A percentile compares a stretch with the other conserved stretches of the same genome.
Evolutionary conservation across 2,329 filamentous ascomycete genomes (phyloP).

Genomic region (Pseudogymnoascus sp.): DNA sequence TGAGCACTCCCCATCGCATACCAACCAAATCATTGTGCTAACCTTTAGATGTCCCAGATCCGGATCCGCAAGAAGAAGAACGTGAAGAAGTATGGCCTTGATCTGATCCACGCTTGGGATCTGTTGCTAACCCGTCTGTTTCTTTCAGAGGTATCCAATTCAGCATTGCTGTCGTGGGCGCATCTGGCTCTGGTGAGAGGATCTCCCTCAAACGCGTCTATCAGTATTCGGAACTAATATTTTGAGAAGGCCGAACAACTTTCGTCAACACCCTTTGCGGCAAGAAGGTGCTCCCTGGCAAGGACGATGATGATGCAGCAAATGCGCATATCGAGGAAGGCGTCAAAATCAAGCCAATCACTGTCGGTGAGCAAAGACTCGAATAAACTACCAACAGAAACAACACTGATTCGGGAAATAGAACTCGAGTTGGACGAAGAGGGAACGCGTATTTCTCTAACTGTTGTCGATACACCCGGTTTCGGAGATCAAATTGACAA

Average conservation of each 20-base stretch:
- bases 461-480: slow-evolving; percentile 95
- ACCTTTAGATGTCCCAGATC: slow-evolving; percentile 46
- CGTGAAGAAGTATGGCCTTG: slow-evolving; percentile 50
- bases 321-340: slow-evolving; percentile 91
- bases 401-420: slow-evolving; percentile 34
- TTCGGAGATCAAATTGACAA: slow-evolving; percentile 99
- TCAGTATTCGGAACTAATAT: slow-evolving; percentile 12
- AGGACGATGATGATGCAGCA: slow-evolving; percentile 84
- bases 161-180: slow-evolving; percentile 99
- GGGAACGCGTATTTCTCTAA: slow-evolving; percentile 94
- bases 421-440: slow-evolving; percentile 96
- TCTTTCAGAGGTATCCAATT: slow-evolving; percentile 74
- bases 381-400: slow-evolving; percentile 9
- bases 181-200: slow-evolving; percentile 85
- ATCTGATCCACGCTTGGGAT: neutral
- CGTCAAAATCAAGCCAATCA: slow-evolving; percentile 97
- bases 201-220: slow-evolving; percentile 8
- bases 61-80: slow-evolving; percentile 99
- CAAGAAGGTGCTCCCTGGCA: slow-evolving; percentile 81
- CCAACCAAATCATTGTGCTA: slow-evolving; percentile 19
- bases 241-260: slow-evolving; percentile 73
- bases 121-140: slow-evolving; percentile 50
- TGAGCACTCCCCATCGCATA: slow-evolving; percentile 31
- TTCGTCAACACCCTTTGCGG: slow-evolving; percentile 99
- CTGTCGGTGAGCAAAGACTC: slow-evolving; percentile 63